Conservation (phyloP, 345 rosid species). For the Hypericum androsaemum region DNA sequence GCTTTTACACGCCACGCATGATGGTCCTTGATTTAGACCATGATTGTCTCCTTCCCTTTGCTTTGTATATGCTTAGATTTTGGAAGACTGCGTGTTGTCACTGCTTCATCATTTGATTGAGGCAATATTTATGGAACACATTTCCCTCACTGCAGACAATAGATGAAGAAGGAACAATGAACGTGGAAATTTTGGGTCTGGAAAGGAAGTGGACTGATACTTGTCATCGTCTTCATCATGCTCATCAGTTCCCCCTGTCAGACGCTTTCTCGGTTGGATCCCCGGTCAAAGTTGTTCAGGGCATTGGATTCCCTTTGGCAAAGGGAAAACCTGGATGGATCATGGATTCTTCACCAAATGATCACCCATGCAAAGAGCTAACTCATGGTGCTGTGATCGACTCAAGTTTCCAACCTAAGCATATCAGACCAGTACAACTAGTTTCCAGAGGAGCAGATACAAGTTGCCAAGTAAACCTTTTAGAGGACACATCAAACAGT, state of each 20-base stretch:
- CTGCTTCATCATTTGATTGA: background rate
- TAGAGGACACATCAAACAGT: conserved; percentile 15
- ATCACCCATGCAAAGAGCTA: conserved; percentile 10
- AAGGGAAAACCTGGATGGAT: conserved; percentile 4
- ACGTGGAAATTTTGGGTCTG: conserved; percentile 23
- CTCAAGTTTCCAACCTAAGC: conserved; percentile 1
- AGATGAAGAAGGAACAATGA: conserved; percentile 33
- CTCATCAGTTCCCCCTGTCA: conserved; percentile 26
- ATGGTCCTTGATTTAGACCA: too few species aligned
- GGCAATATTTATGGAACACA: conserved; percentile 25
- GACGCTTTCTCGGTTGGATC: conserved; percentile 22
- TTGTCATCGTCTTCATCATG: conserved; percentile 44
- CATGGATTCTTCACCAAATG: conserved; percentile 11
- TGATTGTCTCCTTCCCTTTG: too few species aligned
- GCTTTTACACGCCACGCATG: too few species aligned
- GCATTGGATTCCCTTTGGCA: conserved; percentile 4
- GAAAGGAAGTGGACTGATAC: conserved; percentile 52
- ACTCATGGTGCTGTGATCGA: conserved; percentile 6
- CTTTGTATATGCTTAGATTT: too few species aligned
- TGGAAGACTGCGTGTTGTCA: too few species aligned
- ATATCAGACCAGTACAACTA: conserved; percentile 2
- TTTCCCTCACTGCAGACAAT: conserved; percentile 52
- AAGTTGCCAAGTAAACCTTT: conserved; percentile 17
- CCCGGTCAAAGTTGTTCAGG: conserved; percentile 20
- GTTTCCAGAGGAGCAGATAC: conserved; percentile 17